These are phyloP conservation scores for Microcos paniculata DNA, from an alignment of 345 rosid species.

Conservation along the genomic window DNA sequence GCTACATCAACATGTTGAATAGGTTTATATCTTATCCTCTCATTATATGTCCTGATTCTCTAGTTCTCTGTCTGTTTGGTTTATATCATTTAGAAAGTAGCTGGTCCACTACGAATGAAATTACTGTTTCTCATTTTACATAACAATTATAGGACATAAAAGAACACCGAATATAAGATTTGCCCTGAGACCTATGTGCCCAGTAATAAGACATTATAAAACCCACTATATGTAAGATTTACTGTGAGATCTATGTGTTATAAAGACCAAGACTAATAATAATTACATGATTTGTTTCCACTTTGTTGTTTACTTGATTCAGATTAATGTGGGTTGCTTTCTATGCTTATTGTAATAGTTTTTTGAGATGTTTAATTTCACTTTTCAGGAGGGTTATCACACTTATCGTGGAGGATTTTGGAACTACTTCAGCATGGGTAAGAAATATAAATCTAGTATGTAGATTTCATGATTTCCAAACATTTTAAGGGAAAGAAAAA, in stretches of 20 bases:
- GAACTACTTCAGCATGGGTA: conserved; percentile 87
- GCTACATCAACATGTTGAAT: background rate
- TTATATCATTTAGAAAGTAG: background rate
- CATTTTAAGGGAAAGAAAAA: background rate
- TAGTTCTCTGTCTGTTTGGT: background rate
- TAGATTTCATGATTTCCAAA: background rate
- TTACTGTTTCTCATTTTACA: background rate
- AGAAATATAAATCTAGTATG: conserved; percentile 23
- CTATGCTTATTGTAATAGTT: background rate
- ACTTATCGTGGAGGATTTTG: conserved; percentile 84
- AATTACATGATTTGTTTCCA: background rate
- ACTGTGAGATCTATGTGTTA: no score
- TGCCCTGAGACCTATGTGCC: background rate
- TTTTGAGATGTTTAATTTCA: conserved; percentile 1
- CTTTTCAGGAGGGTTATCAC: conserved; percentile 56
- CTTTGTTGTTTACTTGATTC: conserved; percentile 8
- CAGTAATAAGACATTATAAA: no score
- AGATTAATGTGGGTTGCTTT: background rate
- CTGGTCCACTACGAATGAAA: background rate
- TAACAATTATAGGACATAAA: background rate
- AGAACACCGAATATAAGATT: background rate
- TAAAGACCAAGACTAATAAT: no score
- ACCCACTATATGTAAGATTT: no score
- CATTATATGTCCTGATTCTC: background rate
- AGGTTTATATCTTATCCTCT: background rate